Percentiles rank a stretch among this genome's conserved stretches.
Evolutionary conservation across 73 alveolate genomes (phyloP).

Genomic region (Diophrys sp.): DNA sequence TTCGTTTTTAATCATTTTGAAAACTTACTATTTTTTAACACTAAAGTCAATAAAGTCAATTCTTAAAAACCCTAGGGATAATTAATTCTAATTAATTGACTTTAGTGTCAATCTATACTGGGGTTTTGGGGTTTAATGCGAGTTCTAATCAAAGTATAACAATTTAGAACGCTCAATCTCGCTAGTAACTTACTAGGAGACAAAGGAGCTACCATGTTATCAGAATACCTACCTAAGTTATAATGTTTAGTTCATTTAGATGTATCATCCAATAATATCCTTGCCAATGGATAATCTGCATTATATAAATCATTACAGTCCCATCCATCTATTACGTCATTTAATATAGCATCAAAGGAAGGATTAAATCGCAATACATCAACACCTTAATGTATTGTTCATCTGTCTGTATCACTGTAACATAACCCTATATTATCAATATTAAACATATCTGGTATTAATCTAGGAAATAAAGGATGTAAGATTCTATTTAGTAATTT

Average conservation of each 20-base stretch:
- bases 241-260: neutral
- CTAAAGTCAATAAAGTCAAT: too few relatives aligned
- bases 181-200: neutral
- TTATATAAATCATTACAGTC: neutral
- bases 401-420: neutral
- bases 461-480: neutral
- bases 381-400: neutral
- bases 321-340: neutral
- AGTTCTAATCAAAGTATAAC: too few relatives aligned
- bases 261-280: neutral
- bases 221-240: too few relatives aligned
- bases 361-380: neutral
- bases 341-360: neutral
- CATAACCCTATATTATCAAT: neutral
- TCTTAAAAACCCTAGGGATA: too few relatives aligned
- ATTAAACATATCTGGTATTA: neutral
- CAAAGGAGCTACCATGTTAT: neutral
- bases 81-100: too few relatives aligned
- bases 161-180: neutral
- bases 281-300: neutral
- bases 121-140: too few relatives aligned
- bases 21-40: too few relatives aligned
- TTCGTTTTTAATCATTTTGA: too few relatives aligned
- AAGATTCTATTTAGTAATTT: neutral
- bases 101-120: too few relatives aligned